Evolutionary conservation across 768 basidiomycete species (phyloP).

Genomic region (Boletus tylopilopsis): DNA sequence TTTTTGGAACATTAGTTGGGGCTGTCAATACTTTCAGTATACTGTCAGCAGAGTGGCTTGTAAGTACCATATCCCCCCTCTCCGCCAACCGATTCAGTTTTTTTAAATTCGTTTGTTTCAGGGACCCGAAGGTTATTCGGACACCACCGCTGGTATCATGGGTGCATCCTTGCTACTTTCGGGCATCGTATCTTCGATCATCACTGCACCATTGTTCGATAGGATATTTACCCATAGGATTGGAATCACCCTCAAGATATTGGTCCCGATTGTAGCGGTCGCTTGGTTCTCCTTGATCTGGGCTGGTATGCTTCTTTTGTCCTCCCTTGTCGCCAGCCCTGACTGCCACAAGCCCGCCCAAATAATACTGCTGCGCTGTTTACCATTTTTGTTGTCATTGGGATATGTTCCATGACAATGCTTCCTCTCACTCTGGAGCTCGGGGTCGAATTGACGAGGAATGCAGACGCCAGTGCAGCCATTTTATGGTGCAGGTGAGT

Average conservation of each 20-base stretch:
- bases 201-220: conserved; percentile 75
- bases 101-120: conserved; percentile 20
- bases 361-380: conserved; percentile 60
- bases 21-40: conserved; percentile 65
- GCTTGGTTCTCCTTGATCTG: conserved; percentile 77
- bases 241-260: conserved; percentile 52
- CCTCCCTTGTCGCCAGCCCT: neutral
- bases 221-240: conserved; percentile 76
- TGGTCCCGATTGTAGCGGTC: conserved; percentile 58
- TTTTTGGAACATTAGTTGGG: conserved; percentile 66
- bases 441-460: conserved; percentile 74
- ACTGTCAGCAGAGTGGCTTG: conserved; percentile 65
- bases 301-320: conserved; percentile 51
- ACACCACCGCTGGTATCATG: conserved; percentile 63
- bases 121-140: conserved; percentile 72
- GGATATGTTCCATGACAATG: conserved; percentile 60
- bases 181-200: conserved; percentile 64
- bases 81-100: neutral
- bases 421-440: conserved; percentile 77
- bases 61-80: conserved; percentile 30
- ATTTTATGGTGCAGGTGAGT: conserved; percentile 72
- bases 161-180: conserved; percentile 65
- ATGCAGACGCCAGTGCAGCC: conserved; percentile 73
- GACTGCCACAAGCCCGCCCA: conserved; percentile 48
- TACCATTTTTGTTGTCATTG: conserved; percentile 65